phyloP scores from a whole-genome alignment of 352 stramenopile genomes.

The Globisporangium ultimum region DNA sequence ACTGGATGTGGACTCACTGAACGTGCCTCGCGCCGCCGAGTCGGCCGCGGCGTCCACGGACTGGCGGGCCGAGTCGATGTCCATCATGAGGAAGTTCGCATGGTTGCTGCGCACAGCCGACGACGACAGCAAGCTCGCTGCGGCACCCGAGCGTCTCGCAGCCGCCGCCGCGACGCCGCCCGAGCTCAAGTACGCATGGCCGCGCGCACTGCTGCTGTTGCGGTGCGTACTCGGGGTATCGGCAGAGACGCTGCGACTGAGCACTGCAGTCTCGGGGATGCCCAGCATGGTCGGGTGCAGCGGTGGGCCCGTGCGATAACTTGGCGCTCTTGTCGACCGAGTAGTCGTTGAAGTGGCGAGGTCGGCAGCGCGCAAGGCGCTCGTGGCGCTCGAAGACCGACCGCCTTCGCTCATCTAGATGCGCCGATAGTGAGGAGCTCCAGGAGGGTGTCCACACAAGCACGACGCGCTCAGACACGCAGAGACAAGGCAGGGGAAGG shows the following conservation, averaged over 20 bases:
- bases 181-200: slow-evolving; percentile 20
- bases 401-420: slow-evolving; percentile 13
- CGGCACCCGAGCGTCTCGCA: slow-evolving; percentile 12
- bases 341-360: neutral
- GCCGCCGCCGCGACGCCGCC: slow-evolving; percentile 18
- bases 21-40: slow-evolving; percentile 40
- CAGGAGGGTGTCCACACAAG: no score
- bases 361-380: slow-evolving; percentile 1
- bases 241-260: slow-evolving; percentile 34
- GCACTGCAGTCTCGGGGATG: slow-evolving; percentile 25
- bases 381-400: slow-evolving; percentile 4
- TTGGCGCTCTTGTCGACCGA: slow-evolving; percentile 5
- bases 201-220: slow-evolving; percentile 32
- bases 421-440: no score
- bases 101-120: slow-evolving; percentile 5
- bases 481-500: no score
- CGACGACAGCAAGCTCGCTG: neutral
- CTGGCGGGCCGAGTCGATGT: slow-evolving; percentile 41
- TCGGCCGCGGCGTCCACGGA: slow-evolving; percentile 31
- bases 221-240: slow-evolving; percentile 21
- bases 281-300: slow-evolving; percentile 7
- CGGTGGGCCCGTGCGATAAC: neutral
- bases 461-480: no score
- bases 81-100: slow-evolving; percentile 50
- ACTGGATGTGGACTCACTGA: slow-evolving; percentile 29